Conservation (phyloP, 805 yeast species). For the Komagataella phaffii region DNA sequence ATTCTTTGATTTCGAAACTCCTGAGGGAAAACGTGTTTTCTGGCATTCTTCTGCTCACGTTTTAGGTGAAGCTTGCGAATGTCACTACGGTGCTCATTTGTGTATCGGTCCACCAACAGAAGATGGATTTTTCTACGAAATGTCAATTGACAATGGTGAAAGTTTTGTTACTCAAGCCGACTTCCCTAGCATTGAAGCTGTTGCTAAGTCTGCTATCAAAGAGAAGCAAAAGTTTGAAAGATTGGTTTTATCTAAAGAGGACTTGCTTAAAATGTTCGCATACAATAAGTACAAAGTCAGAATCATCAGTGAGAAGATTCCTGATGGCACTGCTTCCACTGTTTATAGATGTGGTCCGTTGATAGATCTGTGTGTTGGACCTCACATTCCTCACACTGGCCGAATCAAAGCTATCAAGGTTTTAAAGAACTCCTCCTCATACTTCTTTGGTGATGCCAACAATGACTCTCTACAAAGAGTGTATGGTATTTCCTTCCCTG, state of each 20-base stretch:
- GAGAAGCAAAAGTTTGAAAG: conserved; percentile 94
- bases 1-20: conserved; percentile 80
- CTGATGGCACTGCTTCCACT: conserved; percentile 92
- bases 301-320: conserved; percentile 75
- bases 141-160: conserved; percentile 70
- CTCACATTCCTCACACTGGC: conserved; percentile 96
- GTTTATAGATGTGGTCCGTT: conserved; percentile 97
- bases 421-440: conserved; percentile 90
- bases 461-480: conserved; percentile 95
- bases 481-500: conserved; percentile 98
- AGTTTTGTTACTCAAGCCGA: conserved; percentile 70
- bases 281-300: conserved; percentile 94
- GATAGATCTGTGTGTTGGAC: conserved; percentile 95
- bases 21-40: conserved; percentile 92
- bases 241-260: conserved; percentile 83
- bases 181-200: conserved; percentile 71
- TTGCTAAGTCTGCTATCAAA: conserved; percentile 81
- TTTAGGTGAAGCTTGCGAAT: conserved; percentile 95
- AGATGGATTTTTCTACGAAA: conserved; percentile 96
- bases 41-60: conserved; percentile 99
- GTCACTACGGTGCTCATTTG: conserved; percentile 89
- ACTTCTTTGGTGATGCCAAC: conserved; percentile 83
- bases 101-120: conserved; percentile 94
- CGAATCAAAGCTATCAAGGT: conserved; percentile 89
- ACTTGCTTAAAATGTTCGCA: conserved; percentile 81